Evolutionary conservation across 1,284 basidiomycete genomes (phyloP), one percentile per base, ranked within the genome.

Genomic region (Athelia sp.): DNA sequence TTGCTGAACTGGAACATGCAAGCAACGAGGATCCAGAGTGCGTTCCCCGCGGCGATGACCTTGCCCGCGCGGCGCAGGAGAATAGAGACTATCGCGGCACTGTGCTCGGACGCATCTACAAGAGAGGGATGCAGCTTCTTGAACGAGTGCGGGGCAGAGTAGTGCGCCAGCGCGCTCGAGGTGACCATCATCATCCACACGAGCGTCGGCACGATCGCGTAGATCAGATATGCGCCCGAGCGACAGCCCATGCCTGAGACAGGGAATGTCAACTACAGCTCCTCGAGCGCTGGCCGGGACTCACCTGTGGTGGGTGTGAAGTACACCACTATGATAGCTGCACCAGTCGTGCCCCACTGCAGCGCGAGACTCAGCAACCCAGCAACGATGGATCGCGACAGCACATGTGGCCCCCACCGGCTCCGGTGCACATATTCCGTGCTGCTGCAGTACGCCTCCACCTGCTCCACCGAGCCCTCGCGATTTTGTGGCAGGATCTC

Each of bases 331-430:
- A 75, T 55, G 23, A 73, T 29, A 1, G 67, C 68, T 2, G 67
- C 63, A 3, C 61, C 57, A 0, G 66, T 62, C 1, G 72, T 73
- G 0, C 64, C 64, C 71, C 73, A 75, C 46, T 73, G 71, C 23
- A 74, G 52, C 1, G 51, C 49, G 3, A 73, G 47, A 3, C 67
- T 62, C 19, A 67, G 50, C 1, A 62, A 8, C 1, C 70, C 69
- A 4, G 71, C 69, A 1, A 69, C 32, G 10, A 63, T 40, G 48
- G 71, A 66, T 29, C 71, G 64, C 2, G 50, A 52, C 13, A 66
- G 50, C 1, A 69, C 53, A 3, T 59, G 60, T 1, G 52, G 57
- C 8, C 60, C 64, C 62, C 62, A 67, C 23, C 53, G 56, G 50
- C 58, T 52, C 8, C 6, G 19, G 6, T 40, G 4, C 19, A 17